Evolutionary conservation across 148 eudicot species (phyloP).

Genomic region (Chenopodium album): DNA sequence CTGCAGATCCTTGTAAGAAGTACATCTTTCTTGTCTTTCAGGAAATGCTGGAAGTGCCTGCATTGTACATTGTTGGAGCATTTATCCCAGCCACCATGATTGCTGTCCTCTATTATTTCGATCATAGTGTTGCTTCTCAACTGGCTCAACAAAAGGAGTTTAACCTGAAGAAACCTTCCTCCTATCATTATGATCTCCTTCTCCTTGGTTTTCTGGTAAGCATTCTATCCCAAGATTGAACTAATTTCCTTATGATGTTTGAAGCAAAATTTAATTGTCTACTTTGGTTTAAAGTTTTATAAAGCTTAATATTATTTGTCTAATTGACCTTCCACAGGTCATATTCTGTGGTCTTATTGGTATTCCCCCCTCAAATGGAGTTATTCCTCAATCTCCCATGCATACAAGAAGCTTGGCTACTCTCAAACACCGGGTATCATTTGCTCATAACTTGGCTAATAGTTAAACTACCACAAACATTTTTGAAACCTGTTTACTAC

Average conservation of each 20-base stretch:
- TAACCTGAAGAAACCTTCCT: constrained; percentile 89
- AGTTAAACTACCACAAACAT: not conserved
- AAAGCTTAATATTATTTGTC: not conserved
- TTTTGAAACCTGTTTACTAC: constrained; percentile 3
- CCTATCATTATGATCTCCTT: constrained; percentile 96
- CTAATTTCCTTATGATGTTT: constrained; percentile 1
- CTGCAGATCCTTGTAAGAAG: constrained; percentile 8
- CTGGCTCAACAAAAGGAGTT: constrained; percentile 95
- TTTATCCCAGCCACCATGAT: constrained; percentile 99
- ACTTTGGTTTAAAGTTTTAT: not conserved
- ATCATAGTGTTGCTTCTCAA: constrained; percentile 99
- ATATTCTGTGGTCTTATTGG: constrained; percentile 89
- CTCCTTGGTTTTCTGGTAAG: constrained; percentile 86
- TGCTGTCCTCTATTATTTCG: constrained; percentile 97
- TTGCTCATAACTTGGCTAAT: not conserved
- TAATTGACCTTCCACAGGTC: constrained; percentile 43
- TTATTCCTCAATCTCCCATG: constrained; percentile 99
- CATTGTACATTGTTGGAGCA: constrained; percentile 80
- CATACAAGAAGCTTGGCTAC: constrained; percentile 98
- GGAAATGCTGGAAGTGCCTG: constrained; percentile 96
- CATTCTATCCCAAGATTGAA: not conserved
- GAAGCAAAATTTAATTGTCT: not conserved
- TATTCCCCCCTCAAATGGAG: constrained; percentile 98
- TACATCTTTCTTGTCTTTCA: constrained; percentile 23
- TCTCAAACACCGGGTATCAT: constrained; percentile 86